phyloP scores from a whole-genome alignment of 257 asterid genomes.

The Voacanga thouarsii region DNA sequence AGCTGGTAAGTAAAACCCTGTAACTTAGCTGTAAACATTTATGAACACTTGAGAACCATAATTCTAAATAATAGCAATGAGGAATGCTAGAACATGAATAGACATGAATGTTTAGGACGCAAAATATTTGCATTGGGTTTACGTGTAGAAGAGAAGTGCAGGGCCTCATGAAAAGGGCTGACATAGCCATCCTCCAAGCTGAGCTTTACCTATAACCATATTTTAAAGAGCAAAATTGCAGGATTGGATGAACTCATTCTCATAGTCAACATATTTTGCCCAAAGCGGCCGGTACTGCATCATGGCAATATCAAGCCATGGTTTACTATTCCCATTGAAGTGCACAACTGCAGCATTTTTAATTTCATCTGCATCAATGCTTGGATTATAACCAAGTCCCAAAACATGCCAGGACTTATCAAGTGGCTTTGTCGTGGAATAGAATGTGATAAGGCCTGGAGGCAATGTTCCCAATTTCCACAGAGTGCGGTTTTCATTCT shows the following conservation, averaged over 20 bases:
- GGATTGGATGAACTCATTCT: constrained; percentile 65
- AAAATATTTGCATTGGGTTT: constrained; percentile 28
- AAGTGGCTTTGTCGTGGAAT: constrained; percentile 38
- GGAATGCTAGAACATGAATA: constrained; percentile 27
- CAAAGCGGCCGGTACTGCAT: constrained; percentile 35
- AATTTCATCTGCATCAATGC: constrained; percentile 38
- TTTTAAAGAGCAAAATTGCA: constrained; percentile 76
- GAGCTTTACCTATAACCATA: constrained; percentile 18
- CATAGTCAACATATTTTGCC: constrained; percentile 47
- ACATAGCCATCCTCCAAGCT: constrained; percentile 28
- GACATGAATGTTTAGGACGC: constrained; percentile 20
- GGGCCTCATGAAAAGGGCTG: constrained; percentile 25
- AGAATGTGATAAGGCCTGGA: constrained; percentile 37
- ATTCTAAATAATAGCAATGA: constrained; percentile 23
- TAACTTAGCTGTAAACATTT: constrained; percentile 28
- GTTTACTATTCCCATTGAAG: constrained; percentile 46
- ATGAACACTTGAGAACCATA: constrained; percentile 39
- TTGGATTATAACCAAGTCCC: constrained; percentile 43
- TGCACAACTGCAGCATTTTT: constrained; percentile 44
- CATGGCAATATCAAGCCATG: constrained; percentile 45
- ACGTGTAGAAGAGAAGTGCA: constrained; percentile 36
- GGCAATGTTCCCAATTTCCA: constrained; percentile 45
- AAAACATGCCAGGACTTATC: constrained; percentile 40
- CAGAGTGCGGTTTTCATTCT: constrained; percentile 41
- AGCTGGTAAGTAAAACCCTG: neutral